These are phyloP conservation scores for Solanum etuberosum DNA, from an alignment of 257 asterid species.

Conservation along the genomic window DNA sequence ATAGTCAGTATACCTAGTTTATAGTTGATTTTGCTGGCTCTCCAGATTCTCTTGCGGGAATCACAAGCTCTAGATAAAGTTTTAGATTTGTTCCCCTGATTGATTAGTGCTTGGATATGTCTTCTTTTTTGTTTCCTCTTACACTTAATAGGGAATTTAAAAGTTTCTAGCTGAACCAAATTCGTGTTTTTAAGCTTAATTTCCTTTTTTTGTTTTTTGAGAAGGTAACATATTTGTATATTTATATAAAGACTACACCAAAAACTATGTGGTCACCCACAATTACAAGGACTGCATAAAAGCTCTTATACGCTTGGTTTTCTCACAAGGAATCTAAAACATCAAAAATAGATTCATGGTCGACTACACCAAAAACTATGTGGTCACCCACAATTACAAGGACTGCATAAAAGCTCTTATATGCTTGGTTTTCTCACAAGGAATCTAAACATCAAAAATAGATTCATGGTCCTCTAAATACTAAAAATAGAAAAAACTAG, in stretches of 20 bases:
- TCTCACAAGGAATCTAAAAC: not conserved
- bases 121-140: not conserved
- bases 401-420: not conserved
- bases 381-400: too few species aligned
- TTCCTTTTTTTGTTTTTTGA: not conserved
- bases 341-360: not conserved
- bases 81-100: not conserved
- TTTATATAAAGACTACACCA: too few species aligned
- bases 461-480: not conserved
- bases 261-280: not conserved
- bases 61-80: not conserved
- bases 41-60: not conserved
- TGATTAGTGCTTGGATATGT: not conserved
- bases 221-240: not conserved
- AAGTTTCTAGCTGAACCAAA: not conserved
- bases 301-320: not conserved
- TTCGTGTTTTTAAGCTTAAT: not conserved
- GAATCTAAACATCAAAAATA: not conserved
- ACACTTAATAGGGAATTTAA: not conserved
- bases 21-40: not conserved
- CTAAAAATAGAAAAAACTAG: not conserved
- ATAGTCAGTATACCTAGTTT: not conserved
- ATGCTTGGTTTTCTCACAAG: not conserved
- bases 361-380: not conserved
- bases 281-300: not conserved